phyloP scores from a whole-genome alignment of 305 asterid genomes.

The Fraxinus albicans region DNA sequence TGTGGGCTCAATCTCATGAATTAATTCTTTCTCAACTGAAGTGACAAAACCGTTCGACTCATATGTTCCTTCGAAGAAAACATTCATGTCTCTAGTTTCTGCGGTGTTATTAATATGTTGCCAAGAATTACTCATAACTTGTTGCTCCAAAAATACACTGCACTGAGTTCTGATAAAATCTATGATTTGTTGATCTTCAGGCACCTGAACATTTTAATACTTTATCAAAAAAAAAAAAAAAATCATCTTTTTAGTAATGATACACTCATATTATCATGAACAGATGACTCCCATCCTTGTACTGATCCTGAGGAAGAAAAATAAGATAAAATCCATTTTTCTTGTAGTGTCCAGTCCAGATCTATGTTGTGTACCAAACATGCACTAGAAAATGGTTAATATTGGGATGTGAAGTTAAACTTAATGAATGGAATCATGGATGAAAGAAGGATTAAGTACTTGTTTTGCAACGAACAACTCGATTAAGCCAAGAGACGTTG shows the following conservation, averaged over 20 bases:
- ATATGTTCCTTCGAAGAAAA: conserved; percentile 9
- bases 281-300: neutral
- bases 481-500: conserved; percentile 42
- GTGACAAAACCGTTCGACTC: conserved; percentile 13
- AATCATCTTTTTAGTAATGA: neutral
- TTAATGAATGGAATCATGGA: neutral
- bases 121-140: conserved; percentile 24
- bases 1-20: conserved; percentile 36
- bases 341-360: neutral
- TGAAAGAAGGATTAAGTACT: conserved; percentile 20
- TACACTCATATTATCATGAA: neutral
- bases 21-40: conserved; percentile 29
- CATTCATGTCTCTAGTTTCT: neutral
- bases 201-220: conserved; percentile 30
- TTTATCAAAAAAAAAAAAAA: too few species aligned
- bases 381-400: neutral
- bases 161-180: conserved; percentile 42
- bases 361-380: neutral
- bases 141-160: conserved; percentile 35
- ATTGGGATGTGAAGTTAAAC: neutral
- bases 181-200: conserved; percentile 45
- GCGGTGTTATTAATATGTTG: neutral
- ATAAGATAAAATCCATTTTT: neutral
- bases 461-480: conserved; percentile 47
- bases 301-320: neutral